These are phyloP conservation scores for Cladophialophora bantiana DNA, from an alignment of 2,329 filamentous ascomycete species.

Conservation along the genomic window DNA sequence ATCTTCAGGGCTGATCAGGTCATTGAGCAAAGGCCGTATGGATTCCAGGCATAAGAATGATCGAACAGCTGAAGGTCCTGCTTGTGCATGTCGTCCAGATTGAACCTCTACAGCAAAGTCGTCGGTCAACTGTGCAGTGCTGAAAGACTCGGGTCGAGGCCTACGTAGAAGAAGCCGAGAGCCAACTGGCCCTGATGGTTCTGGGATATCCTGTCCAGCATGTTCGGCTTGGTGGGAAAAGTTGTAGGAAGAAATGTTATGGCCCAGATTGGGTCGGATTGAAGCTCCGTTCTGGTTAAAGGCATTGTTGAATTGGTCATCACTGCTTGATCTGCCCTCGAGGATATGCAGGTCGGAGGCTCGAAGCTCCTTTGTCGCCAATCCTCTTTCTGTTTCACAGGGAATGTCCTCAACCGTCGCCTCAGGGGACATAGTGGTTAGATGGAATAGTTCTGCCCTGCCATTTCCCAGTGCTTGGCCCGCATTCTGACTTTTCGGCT, in stretches of 20 bases:
- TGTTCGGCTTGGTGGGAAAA: not conserved
- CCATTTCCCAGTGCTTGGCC: not conserved
- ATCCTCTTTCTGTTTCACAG: not conserved
- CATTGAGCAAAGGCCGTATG: conserved; percentile 50
- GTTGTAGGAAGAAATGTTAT: not conserved
- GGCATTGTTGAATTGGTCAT: not conserved
- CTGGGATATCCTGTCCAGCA: not conserved
- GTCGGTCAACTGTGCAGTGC: not conserved
- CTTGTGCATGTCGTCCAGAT: not conserved
- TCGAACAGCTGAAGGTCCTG: conserved; percentile 31
- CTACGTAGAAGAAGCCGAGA: not conserved
- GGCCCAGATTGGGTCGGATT: not conserved
- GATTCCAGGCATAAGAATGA: conserved; percentile 54
- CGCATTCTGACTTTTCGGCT: conserved; percentile 10
- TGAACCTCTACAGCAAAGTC: not conserved
- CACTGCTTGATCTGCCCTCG: not conserved
- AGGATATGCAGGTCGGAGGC: not conserved
- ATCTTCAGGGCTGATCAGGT: conserved; percentile 48
- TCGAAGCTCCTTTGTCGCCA: not conserved
- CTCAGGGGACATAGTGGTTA: not conserved
- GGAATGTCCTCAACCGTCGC: not conserved
- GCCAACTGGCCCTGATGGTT: not conserved
- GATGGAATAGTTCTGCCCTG: not conserved
- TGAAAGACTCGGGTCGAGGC: not conserved
- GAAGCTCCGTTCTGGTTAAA: not conserved